These are phyloP conservation scores for Neurospora cerealis DNA, from an alignment of 495 filamentous ascomycete genomes.

Conservation along the genomic window DNA sequence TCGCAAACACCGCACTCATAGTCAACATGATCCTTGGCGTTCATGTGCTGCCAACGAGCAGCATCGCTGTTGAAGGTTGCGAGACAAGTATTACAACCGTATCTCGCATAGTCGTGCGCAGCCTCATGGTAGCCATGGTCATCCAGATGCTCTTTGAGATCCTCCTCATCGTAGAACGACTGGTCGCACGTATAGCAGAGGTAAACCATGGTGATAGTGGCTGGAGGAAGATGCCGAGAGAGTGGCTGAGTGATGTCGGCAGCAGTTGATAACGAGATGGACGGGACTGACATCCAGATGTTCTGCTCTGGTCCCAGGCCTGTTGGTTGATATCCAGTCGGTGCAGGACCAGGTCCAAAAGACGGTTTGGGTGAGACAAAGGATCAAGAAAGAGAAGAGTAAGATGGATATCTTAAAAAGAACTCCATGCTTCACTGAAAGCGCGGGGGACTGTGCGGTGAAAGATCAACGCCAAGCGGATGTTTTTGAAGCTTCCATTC, in stretches of 20 bases:
- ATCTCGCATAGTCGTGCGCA: neutral
- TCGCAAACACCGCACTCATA: conserved; percentile 15
- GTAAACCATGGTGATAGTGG: neutral
- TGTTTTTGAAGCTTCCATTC: neutral
- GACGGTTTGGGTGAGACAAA: neutral
- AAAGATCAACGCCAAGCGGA: neutral
- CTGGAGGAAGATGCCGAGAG: neutral
- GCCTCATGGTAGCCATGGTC: neutral
- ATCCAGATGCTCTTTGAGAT: neutral
- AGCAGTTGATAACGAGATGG: neutral
- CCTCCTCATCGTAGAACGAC: neutral
- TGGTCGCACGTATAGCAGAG: neutral
- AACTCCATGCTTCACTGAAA: neutral
- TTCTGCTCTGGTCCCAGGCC: neutral
- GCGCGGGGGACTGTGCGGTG: neutral
- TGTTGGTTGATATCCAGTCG: neutral
- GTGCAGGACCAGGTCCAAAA: neutral
- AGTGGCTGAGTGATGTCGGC: neutral
- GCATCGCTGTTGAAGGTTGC: conserved; percentile 7
- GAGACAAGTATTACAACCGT: conserved; percentile 14
- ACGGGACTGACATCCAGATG: neutral
- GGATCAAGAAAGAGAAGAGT: neutral
- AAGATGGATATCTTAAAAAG: neutral
- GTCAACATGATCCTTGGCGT: conserved; percentile 8
- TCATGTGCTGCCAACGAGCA: conserved; percentile 14